Percentiles rank a stretch among this genome's conserved stretches.
Conservation (phyloP, 2,329 filamentous ascomycete species). For the Aureobasidium sp. region DNA sequence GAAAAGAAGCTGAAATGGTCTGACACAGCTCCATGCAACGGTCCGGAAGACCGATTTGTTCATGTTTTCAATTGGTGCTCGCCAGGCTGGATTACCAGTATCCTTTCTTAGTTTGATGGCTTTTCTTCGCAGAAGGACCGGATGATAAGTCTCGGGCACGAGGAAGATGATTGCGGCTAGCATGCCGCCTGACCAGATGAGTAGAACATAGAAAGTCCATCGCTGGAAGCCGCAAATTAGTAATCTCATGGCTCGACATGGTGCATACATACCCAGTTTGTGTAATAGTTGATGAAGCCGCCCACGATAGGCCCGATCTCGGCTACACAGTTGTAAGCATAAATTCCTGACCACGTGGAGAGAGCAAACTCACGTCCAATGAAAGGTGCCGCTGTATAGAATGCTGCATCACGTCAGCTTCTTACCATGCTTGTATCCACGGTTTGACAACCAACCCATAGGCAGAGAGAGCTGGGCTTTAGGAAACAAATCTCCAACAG, state of each 20-base stretch:
- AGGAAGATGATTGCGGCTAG: constrained; percentile 59
- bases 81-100: constrained; percentile 71
- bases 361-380: constrained; percentile 38
- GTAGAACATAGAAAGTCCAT: constrained; percentile 66
- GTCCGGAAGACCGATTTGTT: constrained; percentile 57
- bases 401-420: constrained; percentile 10
- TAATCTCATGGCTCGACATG: neutral
- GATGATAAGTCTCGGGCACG: constrained; percentile 82
- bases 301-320: constrained; percentile 56
- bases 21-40: constrained; percentile 47
- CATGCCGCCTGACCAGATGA: constrained; percentile 71
- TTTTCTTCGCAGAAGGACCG: constrained; percentile 64
- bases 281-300: constrained; percentile 75
- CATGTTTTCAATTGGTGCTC: constrained; percentile 68
- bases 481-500: constrained; percentile 72
- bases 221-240: neutral
- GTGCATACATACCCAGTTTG: constrained; percentile 45
- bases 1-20: constrained; percentile 70
- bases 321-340: constrained; percentile 51
- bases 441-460: constrained; percentile 53
- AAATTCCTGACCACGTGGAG: neutral
- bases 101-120: constrained; percentile 62
- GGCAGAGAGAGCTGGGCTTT: constrained; percentile 64
- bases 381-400: constrained; percentile 53
- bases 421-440: neutral